Evolutionary conservation across 495 filamentous ascomycete species (phyloP).

Genomic region (Staphylotrichum longicolle): DNA sequence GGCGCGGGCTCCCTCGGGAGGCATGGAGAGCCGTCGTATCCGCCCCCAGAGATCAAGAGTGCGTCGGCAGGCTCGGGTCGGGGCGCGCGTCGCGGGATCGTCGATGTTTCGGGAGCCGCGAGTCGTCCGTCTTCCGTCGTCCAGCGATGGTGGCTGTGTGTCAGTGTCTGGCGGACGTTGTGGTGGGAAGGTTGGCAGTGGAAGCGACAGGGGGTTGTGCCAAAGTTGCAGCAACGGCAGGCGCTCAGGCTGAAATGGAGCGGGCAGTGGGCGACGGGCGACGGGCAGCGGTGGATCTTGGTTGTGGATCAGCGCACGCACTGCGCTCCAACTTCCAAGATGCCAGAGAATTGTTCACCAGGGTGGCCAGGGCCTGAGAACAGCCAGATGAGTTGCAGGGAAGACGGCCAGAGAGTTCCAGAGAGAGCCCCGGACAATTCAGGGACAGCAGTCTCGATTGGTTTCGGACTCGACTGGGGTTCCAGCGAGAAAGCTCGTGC

Average conservation of each 20-base stretch:
- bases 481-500: not conserved
- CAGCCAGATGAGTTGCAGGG: slow-evolving; percentile 28
- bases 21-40: slow-evolving; percentile 24
- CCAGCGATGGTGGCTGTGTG: not conserved
- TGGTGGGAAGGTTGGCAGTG: not conserved
- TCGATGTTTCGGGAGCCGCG: not conserved
- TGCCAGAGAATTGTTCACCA: not conserved
- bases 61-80: not conserved
- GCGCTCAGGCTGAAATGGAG: slow-evolving; percentile 21
- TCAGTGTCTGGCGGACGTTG: not conserved
- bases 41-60: not conserved
- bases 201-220: slow-evolving; percentile 2
- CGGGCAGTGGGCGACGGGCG: not conserved
- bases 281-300: not conserved
- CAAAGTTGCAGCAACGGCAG: not conserved
- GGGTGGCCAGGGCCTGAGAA: slow-evolving; percentile 17
- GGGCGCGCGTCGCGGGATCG: not conserved
- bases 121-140: not conserved
- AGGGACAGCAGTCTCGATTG: slow-evolving; percentile 30
- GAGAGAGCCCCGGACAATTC: slow-evolving; percentile 27
- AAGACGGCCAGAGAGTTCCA: not conserved
- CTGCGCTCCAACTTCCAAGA: slow-evolving; percentile 6
- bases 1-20: slow-evolving; percentile 24
- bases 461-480: slow-evolving; percentile 35
- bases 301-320: slow-evolving; percentile 1